These are phyloP conservation scores for Peronospora destructor DNA, from an alignment of 352 stramenopile species.

Conservation along the genomic window DNA sequence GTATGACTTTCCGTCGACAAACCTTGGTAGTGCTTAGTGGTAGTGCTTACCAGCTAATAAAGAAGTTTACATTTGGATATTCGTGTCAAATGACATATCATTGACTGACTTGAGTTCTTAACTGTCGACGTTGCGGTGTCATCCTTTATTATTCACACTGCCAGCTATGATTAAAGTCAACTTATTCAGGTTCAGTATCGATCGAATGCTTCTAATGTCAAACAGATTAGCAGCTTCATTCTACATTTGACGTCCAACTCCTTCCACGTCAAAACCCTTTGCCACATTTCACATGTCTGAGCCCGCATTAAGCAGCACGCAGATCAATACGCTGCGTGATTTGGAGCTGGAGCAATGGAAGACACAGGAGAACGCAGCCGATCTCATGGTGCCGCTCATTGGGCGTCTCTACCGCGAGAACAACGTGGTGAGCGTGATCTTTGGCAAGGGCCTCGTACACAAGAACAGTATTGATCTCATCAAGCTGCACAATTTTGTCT, in stretches of 20 bases:
- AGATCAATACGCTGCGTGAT: conserved; percentile 50
- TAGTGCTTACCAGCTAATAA: too few species aligned
- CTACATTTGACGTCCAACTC: conserved; percentile 13
- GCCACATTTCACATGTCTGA: conserved; percentile 26
- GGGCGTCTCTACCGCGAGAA: conserved; percentile 74
- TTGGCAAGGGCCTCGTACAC: conserved; percentile 78
- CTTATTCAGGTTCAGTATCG: not conserved
- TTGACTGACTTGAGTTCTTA: too few species aligned
- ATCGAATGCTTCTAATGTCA: not conserved
- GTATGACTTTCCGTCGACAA: too few species aligned
- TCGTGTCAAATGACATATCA: too few species aligned
- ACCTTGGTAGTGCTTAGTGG: too few species aligned
- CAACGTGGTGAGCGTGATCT: conserved; percentile 80
- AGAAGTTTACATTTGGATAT: too few species aligned
- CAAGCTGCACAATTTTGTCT: conserved; percentile 75
- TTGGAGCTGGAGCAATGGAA: conserved; percentile 75
- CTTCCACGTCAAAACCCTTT: conserved; percentile 1
- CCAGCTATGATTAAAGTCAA: too few species aligned
- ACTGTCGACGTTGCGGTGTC: not conserved
- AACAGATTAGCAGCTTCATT: conserved; percentile 12
- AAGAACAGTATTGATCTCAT: conserved; percentile 84
- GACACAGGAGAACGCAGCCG: conserved; percentile 67
- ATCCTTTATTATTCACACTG: too few species aligned
- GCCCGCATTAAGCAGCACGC: conserved; percentile 29
- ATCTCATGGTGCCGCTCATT: conserved; percentile 81